Evolutionary conservation across 208 protist genomes (phyloP).

Genomic region (Borovskyia barvae): DNA sequence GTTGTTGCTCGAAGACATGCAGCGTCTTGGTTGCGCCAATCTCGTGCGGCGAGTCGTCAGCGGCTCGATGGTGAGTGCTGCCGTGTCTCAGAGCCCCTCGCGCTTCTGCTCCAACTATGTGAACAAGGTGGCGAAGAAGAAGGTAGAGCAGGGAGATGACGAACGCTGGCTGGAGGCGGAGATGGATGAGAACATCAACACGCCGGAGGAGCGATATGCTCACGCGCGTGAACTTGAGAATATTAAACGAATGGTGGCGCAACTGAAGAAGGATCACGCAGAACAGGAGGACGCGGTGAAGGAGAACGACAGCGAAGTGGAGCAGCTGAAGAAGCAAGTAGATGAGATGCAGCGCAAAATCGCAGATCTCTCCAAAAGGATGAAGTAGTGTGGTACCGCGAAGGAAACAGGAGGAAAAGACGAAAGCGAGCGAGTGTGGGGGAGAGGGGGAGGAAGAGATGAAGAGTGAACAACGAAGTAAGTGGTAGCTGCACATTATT

Average conservation of each 20-base stretch:
- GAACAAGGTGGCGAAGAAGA: constrained; percentile 52
- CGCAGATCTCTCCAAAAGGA: constrained; percentile 34
- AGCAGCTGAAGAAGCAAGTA: constrained; percentile 55
- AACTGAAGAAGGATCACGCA: constrained; percentile 46
- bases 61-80: constrained; percentile 1
- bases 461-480: too few relatives aligned
- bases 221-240: constrained; percentile 51
- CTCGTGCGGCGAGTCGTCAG: constrained; percentile 2
- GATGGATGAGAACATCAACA: constrained; percentile 77
- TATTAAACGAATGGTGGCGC: constrained; percentile 50
- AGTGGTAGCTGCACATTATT: too few relatives aligned
- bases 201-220: constrained; percentile 83
- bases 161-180: constrained; percentile 89
- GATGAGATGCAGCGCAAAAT: constrained; percentile 40
- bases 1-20: not conserved
- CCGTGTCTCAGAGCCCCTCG: constrained; percentile 4
- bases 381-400: too few relatives aligned
- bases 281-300: constrained; percentile 35
- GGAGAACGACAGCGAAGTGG: constrained; percentile 43
- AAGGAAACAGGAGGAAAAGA: too few relatives aligned
- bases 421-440: too few relatives aligned
- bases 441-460: too few relatives aligned
- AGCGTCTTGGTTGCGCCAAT: constrained; percentile 12
- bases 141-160: constrained; percentile 37
- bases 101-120: constrained; percentile 23